A percentile compares a stretch with the other conserved stretches of the same genome.
phyloP scores from a whole-genome alignment of 345 rosid genomes.

The Murraya koenigii region DNA sequence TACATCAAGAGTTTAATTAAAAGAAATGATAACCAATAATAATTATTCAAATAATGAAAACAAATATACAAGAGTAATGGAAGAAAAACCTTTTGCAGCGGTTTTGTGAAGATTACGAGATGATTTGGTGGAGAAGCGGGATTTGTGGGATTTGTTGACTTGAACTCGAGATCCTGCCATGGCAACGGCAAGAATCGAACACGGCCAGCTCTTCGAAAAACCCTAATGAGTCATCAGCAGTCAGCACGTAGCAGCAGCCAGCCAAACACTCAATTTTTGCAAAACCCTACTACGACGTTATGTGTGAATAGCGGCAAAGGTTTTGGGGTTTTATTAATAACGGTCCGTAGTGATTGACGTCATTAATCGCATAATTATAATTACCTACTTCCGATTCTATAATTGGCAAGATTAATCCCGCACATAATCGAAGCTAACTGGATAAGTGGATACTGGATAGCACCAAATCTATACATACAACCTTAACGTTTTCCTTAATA shows the following conservation, averaged over 20 bases:
- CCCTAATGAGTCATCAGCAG: slow-evolving; percentile 9
- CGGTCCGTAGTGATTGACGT: neutral
- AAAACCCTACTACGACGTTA: slow-evolving; percentile 1
- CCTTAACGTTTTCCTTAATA: too few species aligned
- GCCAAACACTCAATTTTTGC: neutral
- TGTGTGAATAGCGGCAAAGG: slow-evolving; percentile 13
- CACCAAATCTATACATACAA: too few species aligned
- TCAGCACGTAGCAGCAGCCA: neutral
- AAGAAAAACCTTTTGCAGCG: slow-evolving; percentile 48
- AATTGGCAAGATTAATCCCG: neutral
- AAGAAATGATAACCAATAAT: too few species aligned
- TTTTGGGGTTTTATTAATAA: neutral
- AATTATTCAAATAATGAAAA: neutral
- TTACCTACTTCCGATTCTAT: neutral
- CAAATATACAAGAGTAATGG: neutral
- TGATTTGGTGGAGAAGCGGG: slow-evolving; percentile 77
- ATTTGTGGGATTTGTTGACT: slow-evolving; percentile 79
- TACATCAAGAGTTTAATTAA: neutral
- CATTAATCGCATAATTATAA: neutral
- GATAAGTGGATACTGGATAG: neutral
- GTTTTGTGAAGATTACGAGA: slow-evolving; percentile 75
- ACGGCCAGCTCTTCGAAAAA: neutral
- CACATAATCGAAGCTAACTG: neutral
- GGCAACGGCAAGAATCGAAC: slow-evolving; percentile 16
- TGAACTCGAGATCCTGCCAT: slow-evolving; percentile 83